These are phyloP conservation scores for Pilaira anomala DNA, from an alignment of 192 early-diverging fungal genomes.

Conservation along the genomic window DNA sequence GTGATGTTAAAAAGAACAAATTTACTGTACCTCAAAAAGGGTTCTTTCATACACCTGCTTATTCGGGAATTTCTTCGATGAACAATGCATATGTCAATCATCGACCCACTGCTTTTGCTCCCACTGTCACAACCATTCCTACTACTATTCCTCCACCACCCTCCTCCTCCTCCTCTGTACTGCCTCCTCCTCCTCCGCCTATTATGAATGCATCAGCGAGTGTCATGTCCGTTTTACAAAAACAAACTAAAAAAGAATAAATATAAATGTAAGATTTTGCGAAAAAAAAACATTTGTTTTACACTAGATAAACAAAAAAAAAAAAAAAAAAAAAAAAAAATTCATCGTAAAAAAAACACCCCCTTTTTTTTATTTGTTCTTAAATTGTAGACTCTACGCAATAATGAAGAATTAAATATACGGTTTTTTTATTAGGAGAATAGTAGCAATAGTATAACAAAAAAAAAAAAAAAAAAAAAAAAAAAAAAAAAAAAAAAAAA, in stretches of 20 bases:
- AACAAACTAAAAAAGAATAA: constrained; percentile 19
- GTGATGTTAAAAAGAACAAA: constrained; percentile 1
- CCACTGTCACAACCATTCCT: not conserved
- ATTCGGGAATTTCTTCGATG: not conserved
- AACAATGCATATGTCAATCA: constrained; percentile 15
- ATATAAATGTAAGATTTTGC: not conserved
- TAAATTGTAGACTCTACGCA: no score
- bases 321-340: no score
- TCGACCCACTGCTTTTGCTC: not conserved
- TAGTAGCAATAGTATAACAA: no score
- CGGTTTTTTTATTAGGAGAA: no score
- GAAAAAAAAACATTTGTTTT: no score
- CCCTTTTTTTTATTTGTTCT: no score
- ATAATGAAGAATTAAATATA: no score
- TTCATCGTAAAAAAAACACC: no score
- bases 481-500: no score
- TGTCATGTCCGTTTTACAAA: constrained; percentile 10
- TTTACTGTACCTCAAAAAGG: constrained; percentile 8
- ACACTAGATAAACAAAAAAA: no score
- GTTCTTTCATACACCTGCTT: constrained; percentile 17
- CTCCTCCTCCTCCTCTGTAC: not conserved
- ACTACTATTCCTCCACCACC: not conserved
- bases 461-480: no score
- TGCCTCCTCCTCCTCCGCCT: no score
- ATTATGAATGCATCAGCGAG: not conserved